Conservation (phyloP, 164 flowering plant species). For the Magnolia sinica region DNA sequence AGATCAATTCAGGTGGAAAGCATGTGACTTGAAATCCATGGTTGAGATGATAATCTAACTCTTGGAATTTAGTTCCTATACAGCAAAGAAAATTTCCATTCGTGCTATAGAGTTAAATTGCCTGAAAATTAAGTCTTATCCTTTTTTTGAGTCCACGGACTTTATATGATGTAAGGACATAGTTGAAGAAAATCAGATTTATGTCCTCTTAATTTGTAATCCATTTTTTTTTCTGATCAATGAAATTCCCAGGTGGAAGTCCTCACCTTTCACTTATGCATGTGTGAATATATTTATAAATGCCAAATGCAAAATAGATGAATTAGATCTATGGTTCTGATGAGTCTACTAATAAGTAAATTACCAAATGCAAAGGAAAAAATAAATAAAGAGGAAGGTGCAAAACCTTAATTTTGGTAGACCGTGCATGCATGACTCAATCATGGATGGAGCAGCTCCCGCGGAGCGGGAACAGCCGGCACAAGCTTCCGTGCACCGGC, state of each 20-base stretch:
- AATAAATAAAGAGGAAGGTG: no score
- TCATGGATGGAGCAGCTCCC: background rate
- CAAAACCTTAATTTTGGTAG: background rate
- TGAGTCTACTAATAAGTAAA: background rate
- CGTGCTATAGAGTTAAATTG: no score
- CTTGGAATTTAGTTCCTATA: no score
- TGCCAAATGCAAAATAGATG: no score
- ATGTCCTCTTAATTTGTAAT: background rate
- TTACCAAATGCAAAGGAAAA: background rate
- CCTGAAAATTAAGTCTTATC: no score
- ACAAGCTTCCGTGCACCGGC: background rate
- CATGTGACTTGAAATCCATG: background rate
- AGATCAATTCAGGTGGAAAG: background rate
- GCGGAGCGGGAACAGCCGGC: constrained; percentile 1
- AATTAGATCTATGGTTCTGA: no score
- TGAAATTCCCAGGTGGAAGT: background rate
- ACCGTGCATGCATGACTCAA: background rate
- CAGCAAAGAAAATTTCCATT: no score
- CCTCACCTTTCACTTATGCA: no score
- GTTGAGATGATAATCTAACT: background rate
- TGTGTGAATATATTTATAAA: no score
- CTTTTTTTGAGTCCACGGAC: no score
- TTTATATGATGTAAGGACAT: no score
- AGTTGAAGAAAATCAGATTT: no score
- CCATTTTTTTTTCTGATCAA: background rate